Percentiles rank a stretch among this genome's conserved stretches.
Conservation (phyloP, 257 asterid species). For the Vinca minor region DNA sequence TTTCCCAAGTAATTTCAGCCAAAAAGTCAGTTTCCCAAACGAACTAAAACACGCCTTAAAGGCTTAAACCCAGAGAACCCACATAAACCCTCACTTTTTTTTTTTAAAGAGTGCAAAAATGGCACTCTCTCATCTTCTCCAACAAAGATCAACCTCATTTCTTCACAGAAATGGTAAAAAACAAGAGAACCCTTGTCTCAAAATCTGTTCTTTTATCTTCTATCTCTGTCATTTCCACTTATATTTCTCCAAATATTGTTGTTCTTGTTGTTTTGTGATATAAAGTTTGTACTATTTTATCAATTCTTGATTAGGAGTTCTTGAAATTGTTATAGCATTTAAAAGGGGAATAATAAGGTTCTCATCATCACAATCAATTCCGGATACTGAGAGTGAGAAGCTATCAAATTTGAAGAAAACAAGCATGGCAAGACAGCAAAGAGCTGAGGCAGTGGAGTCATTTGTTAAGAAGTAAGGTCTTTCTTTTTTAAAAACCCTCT, state of each 20-base stretch:
- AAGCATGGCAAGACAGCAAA: conserved; percentile 20
- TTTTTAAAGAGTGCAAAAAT: conserved; percentile 13
- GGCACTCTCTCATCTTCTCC: conserved; percentile 41
- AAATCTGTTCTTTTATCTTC: background rate
- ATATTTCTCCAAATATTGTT: background rate
- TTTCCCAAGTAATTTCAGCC: too few species aligned
- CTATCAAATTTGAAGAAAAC: conserved; percentile 19
- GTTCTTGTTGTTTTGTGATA: background rate
- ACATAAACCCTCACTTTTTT: background rate
- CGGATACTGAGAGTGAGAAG: conserved; percentile 17
- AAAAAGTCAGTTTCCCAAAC: too few species aligned
- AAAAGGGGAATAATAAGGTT: conserved; percentile 23
- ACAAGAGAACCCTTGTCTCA: conserved; percentile 9
- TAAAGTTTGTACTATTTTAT: background rate
- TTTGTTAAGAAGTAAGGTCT: conserved; percentile 24
- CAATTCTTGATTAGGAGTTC: background rate
- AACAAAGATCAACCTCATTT: conserved; percentile 22
- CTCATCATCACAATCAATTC: conserved; percentile 12
- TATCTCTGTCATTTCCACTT: background rate
- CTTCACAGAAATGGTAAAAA: conserved; percentile 26
- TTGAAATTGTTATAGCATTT: conserved; percentile 14
- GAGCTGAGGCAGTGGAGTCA: conserved; percentile 16
- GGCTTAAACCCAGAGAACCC: background rate
- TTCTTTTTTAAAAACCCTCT: background rate
- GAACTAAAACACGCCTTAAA: too few species aligned